Evolutionary conservation across 1,284 basidiomycete genomes (phyloP).

Genomic region (Thecaphora thlaspeos): DNA sequence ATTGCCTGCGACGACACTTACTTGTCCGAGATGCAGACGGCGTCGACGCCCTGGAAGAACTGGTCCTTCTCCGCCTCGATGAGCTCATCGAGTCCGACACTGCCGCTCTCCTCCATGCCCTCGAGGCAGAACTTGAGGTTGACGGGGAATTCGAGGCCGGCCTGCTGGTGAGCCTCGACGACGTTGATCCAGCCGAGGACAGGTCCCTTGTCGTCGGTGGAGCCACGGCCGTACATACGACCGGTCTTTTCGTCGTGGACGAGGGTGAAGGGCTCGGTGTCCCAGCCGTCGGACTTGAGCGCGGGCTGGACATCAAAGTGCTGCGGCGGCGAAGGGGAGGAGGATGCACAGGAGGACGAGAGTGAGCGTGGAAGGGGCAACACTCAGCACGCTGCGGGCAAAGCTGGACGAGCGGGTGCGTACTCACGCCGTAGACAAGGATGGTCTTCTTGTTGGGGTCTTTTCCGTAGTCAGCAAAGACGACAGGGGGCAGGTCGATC

Average conservation of each 20-base stretch:
- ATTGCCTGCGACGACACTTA: not conserved
- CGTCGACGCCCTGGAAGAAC: slow-evolving; percentile 89
- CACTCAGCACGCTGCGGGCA: too few relatives aligned
- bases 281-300: slow-evolving; percentile 72
- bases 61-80: slow-evolving; percentile 76
- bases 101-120: slow-evolving; percentile 95
- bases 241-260: slow-evolving; percentile 69
- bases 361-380: too few relatives aligned
- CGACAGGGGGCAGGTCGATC: slow-evolving; percentile 76
- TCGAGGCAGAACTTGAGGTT: slow-evolving; percentile 95
- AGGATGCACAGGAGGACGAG: too few relatives aligned
- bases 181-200: slow-evolving; percentile 88
- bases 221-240: slow-evolving; percentile 75
- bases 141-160: slow-evolving; percentile 77
- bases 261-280: slow-evolving; percentile 84
- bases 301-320: slow-evolving; percentile 61
- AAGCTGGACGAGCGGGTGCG: too few relatives aligned
- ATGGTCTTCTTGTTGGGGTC: slow-evolving; percentile 86
- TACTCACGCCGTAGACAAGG: slow-evolving; percentile 70
- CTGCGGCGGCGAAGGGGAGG: slow-evolving; percentile 1
- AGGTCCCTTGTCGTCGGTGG: slow-evolving; percentile 56
- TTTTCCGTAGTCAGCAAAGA: slow-evolving; percentile 73
- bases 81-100: slow-evolving; percentile 87
- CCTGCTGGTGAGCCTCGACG: slow-evolving; percentile 78
- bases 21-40: slow-evolving; percentile 76